phyloP scores from a whole-genome alignment of 2,329 filamentous ascomycete species.

The Alternaria sp. region DNA sequence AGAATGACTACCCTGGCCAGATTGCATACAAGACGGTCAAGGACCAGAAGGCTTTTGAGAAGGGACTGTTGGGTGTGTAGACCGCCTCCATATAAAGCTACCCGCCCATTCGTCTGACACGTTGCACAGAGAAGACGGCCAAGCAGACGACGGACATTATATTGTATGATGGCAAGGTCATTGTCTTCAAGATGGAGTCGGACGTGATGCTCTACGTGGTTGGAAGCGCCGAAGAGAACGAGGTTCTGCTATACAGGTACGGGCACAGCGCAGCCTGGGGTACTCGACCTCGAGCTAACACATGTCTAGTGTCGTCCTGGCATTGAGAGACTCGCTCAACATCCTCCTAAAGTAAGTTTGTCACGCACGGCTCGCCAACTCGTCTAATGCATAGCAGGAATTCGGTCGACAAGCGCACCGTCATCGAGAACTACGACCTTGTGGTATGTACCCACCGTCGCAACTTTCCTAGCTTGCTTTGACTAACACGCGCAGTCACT shows the following conservation, averaged over 20 bases:
- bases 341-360: conserved; percentile 86
- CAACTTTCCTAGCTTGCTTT: not conserved
- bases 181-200: conserved; percentile 97
- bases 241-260: conserved; percentile 86
- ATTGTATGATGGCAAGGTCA: conserved; percentile 94
- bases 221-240: conserved; percentile 89
- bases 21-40: conserved; percentile 90
- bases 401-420: conserved; percentile 95
- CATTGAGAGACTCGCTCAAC: conserved; percentile 88
- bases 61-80: conserved; percentile 73
- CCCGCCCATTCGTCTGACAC: conserved; percentile 25
- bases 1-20: conserved; percentile 67
- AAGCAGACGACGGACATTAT: conserved; percentile 97
- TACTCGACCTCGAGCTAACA: conserved; percentile 18
- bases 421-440: conserved; percentile 98
- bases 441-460: conserved; percentile 57
- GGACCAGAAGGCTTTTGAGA: conserved; percentile 96
- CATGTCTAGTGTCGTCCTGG: conserved; percentile 77
- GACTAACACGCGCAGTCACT: conserved; percentile 86
- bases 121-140: conserved; percentile 76
- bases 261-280: not conserved
- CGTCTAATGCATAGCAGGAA: conserved; percentile 66
- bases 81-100: conserved; percentile 79
- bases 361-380: not conserved
- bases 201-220: conserved; percentile 98